Evolutionary conservation across 2,329 filamentous ascomycete species (phyloP), one percentile per base, ranked within the genome.

Genomic region (Podosphaera leucotricha): DNA sequence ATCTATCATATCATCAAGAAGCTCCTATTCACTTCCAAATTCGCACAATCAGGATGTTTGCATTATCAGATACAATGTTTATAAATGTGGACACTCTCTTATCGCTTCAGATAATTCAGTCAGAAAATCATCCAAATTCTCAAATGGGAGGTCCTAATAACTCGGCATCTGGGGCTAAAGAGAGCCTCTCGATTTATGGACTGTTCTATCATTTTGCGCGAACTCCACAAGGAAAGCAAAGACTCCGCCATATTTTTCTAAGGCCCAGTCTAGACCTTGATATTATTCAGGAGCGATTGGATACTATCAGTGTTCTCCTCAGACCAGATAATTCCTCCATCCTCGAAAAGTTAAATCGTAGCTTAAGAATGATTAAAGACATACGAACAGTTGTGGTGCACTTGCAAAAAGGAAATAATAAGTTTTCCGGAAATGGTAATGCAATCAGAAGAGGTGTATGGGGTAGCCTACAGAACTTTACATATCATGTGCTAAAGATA

Each of bases 51-150:
- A 70, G 80, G 54, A 86, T 83, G 72, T 85, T 92, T 59, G 77
- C 70, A 26, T 63, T 93, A 20, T 59, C 61, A 33, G 57, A 66
- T 44, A 63, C 63, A 43, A 83, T 87, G 75, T 83, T 90, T 54
- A 66, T 94, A 51, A 90, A 83, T 52, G 64, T 71, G 2, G 84
- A 94, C 55, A 81, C 86, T 0, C 63, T 95, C 37, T 61, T 73
- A 13, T 85, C 85, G 1, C 68, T 98, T 7, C 87, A 94, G 53
- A 82, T 98, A 22, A 66, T 93, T 21, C 77, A 80, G 45, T 75
- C 79, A 1, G 86, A 94, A 57, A 72, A 72, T 10, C 84, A 92
- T 58, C 86, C 83, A 3, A 85, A 84, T 54, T 76, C 72, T 41
- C 80, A 87, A 49, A 80, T 77, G 52, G 77, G 80, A 61, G 80